Conservation (phyloP, 305 asterid genomes). For the Fraxinus paxiana region DNA sequence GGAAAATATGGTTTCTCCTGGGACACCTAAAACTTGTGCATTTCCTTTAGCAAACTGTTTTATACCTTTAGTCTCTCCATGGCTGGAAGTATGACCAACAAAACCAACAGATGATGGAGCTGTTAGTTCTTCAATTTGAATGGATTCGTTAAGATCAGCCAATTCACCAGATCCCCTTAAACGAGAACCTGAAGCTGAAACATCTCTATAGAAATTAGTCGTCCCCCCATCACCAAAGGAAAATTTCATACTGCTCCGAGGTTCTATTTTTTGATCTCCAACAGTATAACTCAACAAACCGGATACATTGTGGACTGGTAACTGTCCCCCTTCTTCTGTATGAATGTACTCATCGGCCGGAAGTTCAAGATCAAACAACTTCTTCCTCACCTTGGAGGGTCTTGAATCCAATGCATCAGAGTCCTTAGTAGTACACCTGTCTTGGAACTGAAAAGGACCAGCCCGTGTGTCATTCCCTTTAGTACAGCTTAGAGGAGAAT, state of each 20-base stretch:
- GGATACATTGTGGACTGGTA: slow-evolving; percentile 28
- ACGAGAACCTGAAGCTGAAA: slow-evolving; percentile 40
- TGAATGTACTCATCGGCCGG: slow-evolving; percentile 78
- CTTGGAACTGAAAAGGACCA: slow-evolving; percentile 41
- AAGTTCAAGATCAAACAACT: slow-evolving; percentile 77
- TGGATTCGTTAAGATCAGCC: slow-evolving; percentile 84
- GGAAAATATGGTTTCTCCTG: slow-evolving; percentile 30
- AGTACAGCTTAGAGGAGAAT: slow-evolving; percentile 71
- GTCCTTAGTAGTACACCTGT: slow-evolving; percentile 45
- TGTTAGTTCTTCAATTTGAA: slow-evolving; percentile 48
- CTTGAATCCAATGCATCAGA: slow-evolving; percentile 57
- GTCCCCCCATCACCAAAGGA: slow-evolving; percentile 26
- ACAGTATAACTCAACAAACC: slow-evolving; percentile 31
- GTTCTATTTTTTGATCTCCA: slow-evolving; percentile 24
- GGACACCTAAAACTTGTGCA: slow-evolving; percentile 38
- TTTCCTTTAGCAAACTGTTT: slow-evolving; percentile 36
- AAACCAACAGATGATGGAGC: slow-evolving; percentile 48
- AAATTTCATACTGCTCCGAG: slow-evolving; percentile 25
- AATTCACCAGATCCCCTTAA: slow-evolving; percentile 39
- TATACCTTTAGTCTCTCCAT: slow-evolving; percentile 37
- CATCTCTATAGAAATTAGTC: slow-evolving; percentile 30
- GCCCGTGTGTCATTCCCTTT: slow-evolving; percentile 45
- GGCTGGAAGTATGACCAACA: slow-evolving; percentile 38
- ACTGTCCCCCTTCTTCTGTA: slow-evolving; percentile 51
- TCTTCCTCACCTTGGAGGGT: slow-evolving; percentile 75